These are phyloP conservation scores for Melanogaster broomeanus DNA, from an alignment of 768 basidiomycete genomes.

Conservation along the genomic window DNA sequence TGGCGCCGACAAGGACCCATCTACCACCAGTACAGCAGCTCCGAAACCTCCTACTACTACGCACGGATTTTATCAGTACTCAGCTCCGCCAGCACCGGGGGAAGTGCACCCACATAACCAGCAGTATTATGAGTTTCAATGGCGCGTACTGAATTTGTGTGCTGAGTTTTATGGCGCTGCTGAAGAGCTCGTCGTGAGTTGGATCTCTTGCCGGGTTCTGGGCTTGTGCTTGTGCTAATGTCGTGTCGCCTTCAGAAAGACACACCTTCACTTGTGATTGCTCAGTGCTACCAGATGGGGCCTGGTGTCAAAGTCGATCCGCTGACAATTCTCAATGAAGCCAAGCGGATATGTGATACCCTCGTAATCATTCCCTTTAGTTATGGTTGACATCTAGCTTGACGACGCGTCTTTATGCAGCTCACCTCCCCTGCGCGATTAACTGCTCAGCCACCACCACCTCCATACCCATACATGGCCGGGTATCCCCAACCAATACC, in stretches of 20 bases:
- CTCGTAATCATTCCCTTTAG: slow-evolving; percentile 48
- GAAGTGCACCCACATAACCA: slow-evolving; percentile 66
- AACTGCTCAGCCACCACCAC: slow-evolving; percentile 64
- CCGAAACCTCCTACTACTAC: slow-evolving; percentile 35
- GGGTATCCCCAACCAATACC: slow-evolving; percentile 32
- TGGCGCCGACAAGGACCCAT: slow-evolving; percentile 25
- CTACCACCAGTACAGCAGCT: slow-evolving; percentile 12
- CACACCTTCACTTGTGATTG: slow-evolving; percentile 69
- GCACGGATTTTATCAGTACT: slow-evolving; percentile 47
- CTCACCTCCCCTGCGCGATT: slow-evolving; percentile 74
- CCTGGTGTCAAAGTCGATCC: slow-evolving; percentile 72
- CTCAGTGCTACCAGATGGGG: slow-evolving; percentile 80
- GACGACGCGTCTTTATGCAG: slow-evolving; percentile 37
- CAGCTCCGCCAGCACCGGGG: slow-evolving; percentile 42
- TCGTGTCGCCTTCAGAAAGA: slow-evolving; percentile 45
- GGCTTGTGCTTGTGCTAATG: slow-evolving; percentile 10
- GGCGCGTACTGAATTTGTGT: slow-evolving; percentile 80
- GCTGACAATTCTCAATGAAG: slow-evolving; percentile 69
- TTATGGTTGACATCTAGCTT: slow-evolving; percentile 4
- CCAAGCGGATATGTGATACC: slow-evolving; percentile 75
- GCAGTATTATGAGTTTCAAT: slow-evolving; percentile 84
- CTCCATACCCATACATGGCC: slow-evolving; percentile 52
- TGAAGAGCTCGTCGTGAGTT: slow-evolving; percentile 78
- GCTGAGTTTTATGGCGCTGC: slow-evolving; percentile 86
- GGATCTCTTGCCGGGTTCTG: slow-evolving; percentile 6